Base-by-base conservation (phyloP, 495 filamentous ascomycete genomes). In the Neurospora tetraspora region DNA sequence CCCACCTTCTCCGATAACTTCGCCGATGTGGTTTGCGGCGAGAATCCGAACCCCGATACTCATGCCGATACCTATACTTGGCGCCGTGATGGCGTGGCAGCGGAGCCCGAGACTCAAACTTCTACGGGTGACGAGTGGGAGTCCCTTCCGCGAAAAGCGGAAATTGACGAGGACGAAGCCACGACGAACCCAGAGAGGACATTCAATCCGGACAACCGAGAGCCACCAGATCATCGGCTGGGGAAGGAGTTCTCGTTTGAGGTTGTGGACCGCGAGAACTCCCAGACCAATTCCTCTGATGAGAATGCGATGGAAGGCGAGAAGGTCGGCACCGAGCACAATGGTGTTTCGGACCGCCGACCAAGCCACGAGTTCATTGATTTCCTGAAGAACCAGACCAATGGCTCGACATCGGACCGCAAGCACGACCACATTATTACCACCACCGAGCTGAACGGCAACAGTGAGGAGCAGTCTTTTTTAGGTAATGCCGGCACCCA, bases 401-500 rank as follows among this genome's bases (percentile, higher is more conserved):
- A 83, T 45, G 77, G 77, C n/a, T 73, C 74, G 27, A 4, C 70
- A 74, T 43, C 69, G 74, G 75, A 11, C 18, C 59, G 27, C 69
- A 74, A 78, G 34, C 76, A 78, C 47, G 73, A 77, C 2, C 43
- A 70, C 4, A 71, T 39, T 5, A 71, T 43, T 6, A 70, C 77
- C 70, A 70, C 38, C 74, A 69, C 76, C 34, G 71, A 80, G 69
- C 4, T 65, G 7, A 79, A 75, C 71, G 79, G 77, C 71, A 74
- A 76, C n/a, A 72, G 78, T 69, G 78, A 82, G 70, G 79, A 82
- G 77, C 75, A 83, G 82, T 86, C 85, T 88, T 88, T 88, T 88
- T 88, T 88, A 88, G 86, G 75, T 88, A 87, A 84, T 83, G 85
- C 86, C 87, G 87, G 80, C 83, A 87, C 83, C 83, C 81, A 83